Evolutionary conservation across 441 rosid species (phyloP), one percentile per base, ranked within the genome.

Genomic region (Erodium texanum): DNA sequence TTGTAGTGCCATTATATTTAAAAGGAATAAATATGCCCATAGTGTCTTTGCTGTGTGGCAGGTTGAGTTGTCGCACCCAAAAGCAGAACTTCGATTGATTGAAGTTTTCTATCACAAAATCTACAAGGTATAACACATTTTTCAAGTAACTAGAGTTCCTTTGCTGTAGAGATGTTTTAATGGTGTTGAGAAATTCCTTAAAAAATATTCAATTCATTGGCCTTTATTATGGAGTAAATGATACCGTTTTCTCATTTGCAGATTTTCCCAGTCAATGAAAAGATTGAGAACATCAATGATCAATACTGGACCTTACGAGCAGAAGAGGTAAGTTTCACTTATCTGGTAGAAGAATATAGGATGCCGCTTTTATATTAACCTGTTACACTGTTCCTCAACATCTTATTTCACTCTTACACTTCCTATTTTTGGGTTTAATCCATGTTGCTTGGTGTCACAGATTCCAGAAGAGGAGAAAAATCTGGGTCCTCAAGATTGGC

Each of bases 291-390:
- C 67, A 85, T 89, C 70, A 86, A 85, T 82, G 92, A 89, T 77
- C 92, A 86, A 66, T 85, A 84, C 84, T 86, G 92, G 95, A 86
- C 92, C 19, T 66, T 89, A 66, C 85, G 90, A 66, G 92, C 92
- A 67, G 95, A 89, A 77, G 95, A 89, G 92, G 95, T 84, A 66
- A 71, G 56, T 74, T n/a, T 3, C 54, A 5, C 6, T 29, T 66
- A 23, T 68, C 58, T 67, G 45, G 7, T 36, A 41, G 67, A 38
- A 38, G 11, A 65, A 36, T 38, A 19, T 36, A 8, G 50, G 22
- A 18, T 36, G 7, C 19, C 15, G 3, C 24, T 16, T 63, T 16
- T 9, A 34, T 16, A 18, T 18, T 34, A n/a, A 24, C 38, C 41
- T 24, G 10, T 29, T 15, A 24, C 16, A 20, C 24, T 6, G 19